phyloP scores from a whole-genome alignment of 2,329 filamentous ascomycete genomes.

The Periconia sp. region DNA sequence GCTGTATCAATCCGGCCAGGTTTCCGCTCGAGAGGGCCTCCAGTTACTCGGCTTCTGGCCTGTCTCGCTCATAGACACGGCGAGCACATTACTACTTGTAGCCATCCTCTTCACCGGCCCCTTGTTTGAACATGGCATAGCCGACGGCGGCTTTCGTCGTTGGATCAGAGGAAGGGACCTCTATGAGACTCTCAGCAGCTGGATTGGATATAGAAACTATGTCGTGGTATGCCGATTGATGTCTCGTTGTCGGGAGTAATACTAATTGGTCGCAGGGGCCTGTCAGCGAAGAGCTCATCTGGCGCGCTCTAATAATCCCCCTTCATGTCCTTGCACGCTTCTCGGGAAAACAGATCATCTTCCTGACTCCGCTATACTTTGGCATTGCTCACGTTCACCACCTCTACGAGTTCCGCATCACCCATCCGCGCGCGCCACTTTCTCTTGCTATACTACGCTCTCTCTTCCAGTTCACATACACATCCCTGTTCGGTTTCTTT shows the following conservation, averaged over 20 bases:
- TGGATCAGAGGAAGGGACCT: constrained; percentile 66
- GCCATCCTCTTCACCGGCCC: constrained; percentile 82
- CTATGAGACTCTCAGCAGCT: constrained; percentile 67
- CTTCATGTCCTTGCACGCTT: constrained; percentile 74
- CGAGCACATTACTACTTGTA: constrained; percentile 72
- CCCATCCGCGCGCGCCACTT: constrained; percentile 73
- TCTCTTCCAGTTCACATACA: constrained; percentile 85
- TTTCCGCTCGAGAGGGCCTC: constrained; percentile 60
- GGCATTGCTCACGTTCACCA: constrained; percentile 94
- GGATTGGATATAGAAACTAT: constrained; percentile 85
- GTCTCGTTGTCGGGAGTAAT: not conserved
- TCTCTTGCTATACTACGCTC: constrained; percentile 71
- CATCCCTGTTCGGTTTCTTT: constrained; percentile 91
- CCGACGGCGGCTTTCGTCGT: constrained; percentile 71
- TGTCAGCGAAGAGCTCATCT: constrained; percentile 90
- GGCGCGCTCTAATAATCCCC: constrained; percentile 84
- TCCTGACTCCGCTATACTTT: constrained; percentile 86
- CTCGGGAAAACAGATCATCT: constrained; percentile 65
- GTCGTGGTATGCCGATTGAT: constrained; percentile 70
- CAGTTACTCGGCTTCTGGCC: constrained; percentile 85
- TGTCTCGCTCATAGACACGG: constrained; percentile 67
- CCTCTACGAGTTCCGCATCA: constrained; percentile 90
- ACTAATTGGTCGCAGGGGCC: constrained; percentile 63
- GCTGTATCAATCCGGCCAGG: constrained; percentile 61
- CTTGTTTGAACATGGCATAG: constrained; percentile 77